phyloP scores from a whole-genome alignment of 148 eudicot species.

The Silene uniflora region DNA sequence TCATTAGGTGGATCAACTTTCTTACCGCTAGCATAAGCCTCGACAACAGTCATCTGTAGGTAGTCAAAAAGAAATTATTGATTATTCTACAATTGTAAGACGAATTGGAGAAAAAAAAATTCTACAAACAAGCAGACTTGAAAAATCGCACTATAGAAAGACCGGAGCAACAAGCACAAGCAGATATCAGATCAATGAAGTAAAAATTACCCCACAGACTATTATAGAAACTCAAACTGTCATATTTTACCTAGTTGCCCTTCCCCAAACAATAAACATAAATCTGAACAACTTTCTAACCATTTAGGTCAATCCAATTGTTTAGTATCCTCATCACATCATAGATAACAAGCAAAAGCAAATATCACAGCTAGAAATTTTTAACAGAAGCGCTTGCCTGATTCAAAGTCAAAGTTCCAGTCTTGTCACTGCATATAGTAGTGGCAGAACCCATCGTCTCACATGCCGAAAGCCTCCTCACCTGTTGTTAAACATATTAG shows the following conservation, averaged over 20 bases:
- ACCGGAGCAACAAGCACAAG: background rate
- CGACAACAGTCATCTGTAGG: constrained; percentile 92
- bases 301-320: background rate
- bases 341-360: background rate
- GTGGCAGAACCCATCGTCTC: constrained; percentile 57
- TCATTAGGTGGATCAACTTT: constrained; percentile 57
- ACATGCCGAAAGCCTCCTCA: constrained; percentile 46
- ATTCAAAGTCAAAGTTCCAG: constrained; percentile 46
- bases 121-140: background rate
- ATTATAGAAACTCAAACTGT: background rate
- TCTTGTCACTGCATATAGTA: constrained; percentile 47
- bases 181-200: background rate
- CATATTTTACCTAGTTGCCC: background rate
- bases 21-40: constrained; percentile 60
- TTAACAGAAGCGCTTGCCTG: constrained; percentile 26
- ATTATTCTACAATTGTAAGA: background rate
- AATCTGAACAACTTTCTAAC: background rate
- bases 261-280: background rate
- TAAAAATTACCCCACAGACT: background rate
- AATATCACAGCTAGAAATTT: background rate
- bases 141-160: background rate
- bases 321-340: background rate
- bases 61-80: background rate
- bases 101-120: background rate
- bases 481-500: constrained; percentile 31